Evolutionary conservation across 2,329 filamentous ascomycete genomes (phyloP), one percentile per base, ranked within the genome.

Genomic region (Hypocrella siamensis): DNA sequence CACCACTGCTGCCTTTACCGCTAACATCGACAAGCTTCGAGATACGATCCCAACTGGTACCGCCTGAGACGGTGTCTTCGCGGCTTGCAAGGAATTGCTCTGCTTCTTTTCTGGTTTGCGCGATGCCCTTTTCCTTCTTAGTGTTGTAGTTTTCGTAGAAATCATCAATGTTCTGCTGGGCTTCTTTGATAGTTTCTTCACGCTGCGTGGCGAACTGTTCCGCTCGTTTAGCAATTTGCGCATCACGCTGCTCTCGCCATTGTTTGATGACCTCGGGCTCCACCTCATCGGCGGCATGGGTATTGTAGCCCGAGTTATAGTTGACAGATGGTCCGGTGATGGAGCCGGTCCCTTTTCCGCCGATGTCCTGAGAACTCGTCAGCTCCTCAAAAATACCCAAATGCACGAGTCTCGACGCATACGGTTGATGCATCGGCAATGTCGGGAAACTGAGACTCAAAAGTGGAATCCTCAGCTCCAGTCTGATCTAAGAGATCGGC

Each of bases 71-170:
- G 25, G 86, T 94, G 54, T 96, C 86, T 54, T 98, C 88, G 38
- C 86, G 75, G 55, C 67, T 85, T 33, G 72, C 77, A 29, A 96
- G 62, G 57, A 96, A 98, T 51, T 93, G 76, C 49, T 96, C 88
- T 6, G 88, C 90, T 46, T 98, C 90, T 54, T 81, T 79, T 47
- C 79, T 75, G 35, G 88, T 90, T 63, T 93, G 83, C 16, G 79
- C 67, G 43, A 94, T 79, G 37, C 72, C 74, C 70, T 96, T 96
- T 55, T 98, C 90, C 56, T 90, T 88, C 64, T 94, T 93, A 57
- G 79, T 77, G 65, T 96, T 96, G 67, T 98, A 98, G 60, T 93
- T 94, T 52, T 94, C 86, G 66, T 98, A 98, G 61, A 96, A 98
- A 54, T 94, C 90, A 54, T 98, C 90, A 41, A 98, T 93, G 55